Conservation (phyloP, 805 yeast genomes). For the Wickerhamomyces sydowiorum region DNA sequence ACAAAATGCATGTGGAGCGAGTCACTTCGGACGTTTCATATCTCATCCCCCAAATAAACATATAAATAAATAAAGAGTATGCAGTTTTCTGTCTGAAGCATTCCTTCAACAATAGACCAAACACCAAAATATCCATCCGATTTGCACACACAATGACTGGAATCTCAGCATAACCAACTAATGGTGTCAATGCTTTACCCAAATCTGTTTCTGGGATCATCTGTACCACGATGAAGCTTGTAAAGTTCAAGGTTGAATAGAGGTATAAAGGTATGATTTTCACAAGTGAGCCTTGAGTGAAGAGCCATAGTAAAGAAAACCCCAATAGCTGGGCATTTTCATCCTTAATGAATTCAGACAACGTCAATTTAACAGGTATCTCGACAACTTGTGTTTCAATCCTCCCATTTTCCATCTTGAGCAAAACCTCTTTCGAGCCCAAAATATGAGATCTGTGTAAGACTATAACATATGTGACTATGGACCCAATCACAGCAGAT, state of each 20-base stretch:
- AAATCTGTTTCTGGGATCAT: conserved; percentile 26
- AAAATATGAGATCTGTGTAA: conserved; percentile 12
- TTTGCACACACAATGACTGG: conserved; percentile 34
- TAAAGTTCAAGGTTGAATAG: conserved; percentile 34
- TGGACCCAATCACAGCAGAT: conserved; percentile 13
- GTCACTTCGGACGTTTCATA: conserved; percentile 28
- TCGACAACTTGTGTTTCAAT: conserved; percentile 8
- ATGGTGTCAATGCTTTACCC: conserved; percentile 29
- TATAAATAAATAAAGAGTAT: conserved; percentile 29
- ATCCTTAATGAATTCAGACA: conserved; percentile 33
- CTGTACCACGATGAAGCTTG: conserved; percentile 28
- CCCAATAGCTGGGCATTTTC: conserved; percentile 35
- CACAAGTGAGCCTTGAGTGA: conserved; percentile 25
- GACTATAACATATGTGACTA: conserved; percentile 20
- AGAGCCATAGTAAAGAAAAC: conserved; percentile 32
- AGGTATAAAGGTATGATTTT: conserved; percentile 36
- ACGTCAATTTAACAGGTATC: conserved; percentile 15
- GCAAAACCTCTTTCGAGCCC: conserved; percentile 11
- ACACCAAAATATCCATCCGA: conserved; percentile 30
- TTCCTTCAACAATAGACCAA: conserved; percentile 25
- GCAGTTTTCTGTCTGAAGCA: conserved; percentile 16
- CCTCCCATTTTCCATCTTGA: conserved; percentile 3
- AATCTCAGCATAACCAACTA: conserved; percentile 30
- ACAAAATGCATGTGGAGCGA: conserved; percentile 15
- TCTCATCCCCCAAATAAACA: conserved; percentile 31